Base-by-base conservation (phyloP, 2,329 filamentous ascomycete species). In the Calonectria naviculata region DNA sequence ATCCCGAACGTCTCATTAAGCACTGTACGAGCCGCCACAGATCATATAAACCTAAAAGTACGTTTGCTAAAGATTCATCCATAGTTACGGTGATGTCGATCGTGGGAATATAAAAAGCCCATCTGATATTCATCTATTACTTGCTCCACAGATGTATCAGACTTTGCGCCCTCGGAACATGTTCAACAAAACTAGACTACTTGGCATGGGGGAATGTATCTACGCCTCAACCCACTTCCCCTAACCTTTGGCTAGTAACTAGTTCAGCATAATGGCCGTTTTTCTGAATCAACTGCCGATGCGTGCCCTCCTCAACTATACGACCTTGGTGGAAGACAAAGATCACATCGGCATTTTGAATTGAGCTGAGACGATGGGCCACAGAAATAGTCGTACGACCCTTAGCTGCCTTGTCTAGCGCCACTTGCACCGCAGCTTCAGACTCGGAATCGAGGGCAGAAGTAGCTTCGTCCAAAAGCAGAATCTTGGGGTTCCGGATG, bases 361-460 rank as follows among this genome's bases (percentile, higher is more conserved):
- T 58, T 8, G 63, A 56, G 63, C 63, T 66, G 15, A 66, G 38
- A 2, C 63, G 36, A 29, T 66, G 63, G 1, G 63, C 63, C 1
- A 66, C 38, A 29, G 49, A 49, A n/a, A 66, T 66, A 28, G 63
- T 66, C 9, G 49, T 66, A 13, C 63, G 49, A 6, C 49, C 63
- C 31, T 67, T 60, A 6, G 65, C 65, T 21, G 52, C 65, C 19
- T 67, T 60, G 34, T 60, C 65, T 4, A 67, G 38, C 2, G 65
- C 65, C 10, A 24, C 42, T 24, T 67, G 65, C 10, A 67, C 65
- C 8, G 56, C 42, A 17, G 36, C 41, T 17, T 67, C 65, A 1
- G 52, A 60, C 28, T 67, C 54, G 13, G 65, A 60, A 24, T 67
- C 65, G 6, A 67, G 42, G n/a, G 65, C 65, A 12, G 52, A 60